Conservation (phyloP, 306 rosid genomes). For the Herpetospermum pedunculosum region DNA sequence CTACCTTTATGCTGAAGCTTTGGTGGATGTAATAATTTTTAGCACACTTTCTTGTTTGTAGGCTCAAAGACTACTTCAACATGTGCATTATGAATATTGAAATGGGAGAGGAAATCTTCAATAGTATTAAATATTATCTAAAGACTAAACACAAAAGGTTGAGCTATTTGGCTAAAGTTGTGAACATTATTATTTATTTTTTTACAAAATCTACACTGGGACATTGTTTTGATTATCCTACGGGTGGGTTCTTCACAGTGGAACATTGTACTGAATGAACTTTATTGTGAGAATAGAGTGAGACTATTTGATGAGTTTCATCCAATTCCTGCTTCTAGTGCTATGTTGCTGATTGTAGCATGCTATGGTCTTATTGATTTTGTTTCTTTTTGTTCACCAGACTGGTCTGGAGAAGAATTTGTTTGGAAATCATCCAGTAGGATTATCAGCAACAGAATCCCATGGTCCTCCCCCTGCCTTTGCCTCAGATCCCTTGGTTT, state of each 20-base stretch:
- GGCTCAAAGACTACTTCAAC: background rate
- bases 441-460: constrained; percentile 46
- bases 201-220: background rate
- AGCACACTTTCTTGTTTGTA: background rate
- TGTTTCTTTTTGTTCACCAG: constrained; percentile 37
- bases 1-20: background rate
- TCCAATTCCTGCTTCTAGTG: background rate
- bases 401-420: constrained; percentile 88
- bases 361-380: background rate
- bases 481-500: constrained; percentile 69
- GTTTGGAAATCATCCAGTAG: constrained; percentile 87
- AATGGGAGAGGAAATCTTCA: background rate
- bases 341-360: background rate
- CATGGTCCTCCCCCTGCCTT: constrained; percentile 84
- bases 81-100: background rate
- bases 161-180: background rate
- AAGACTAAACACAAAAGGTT: background rate
- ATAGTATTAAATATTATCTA: background rate
- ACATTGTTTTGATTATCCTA: background rate
- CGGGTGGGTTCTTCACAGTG: background rate
- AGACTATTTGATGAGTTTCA: background rate
- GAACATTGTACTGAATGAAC: background rate
- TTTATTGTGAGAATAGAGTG: background rate
- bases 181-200: background rate
- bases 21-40: background rate